Evolutionary conservation across 495 filamentous ascomycete species (phyloP), one percentile per base, ranked within the genome.

Genomic region (Penicillium antarcticum): DNA sequence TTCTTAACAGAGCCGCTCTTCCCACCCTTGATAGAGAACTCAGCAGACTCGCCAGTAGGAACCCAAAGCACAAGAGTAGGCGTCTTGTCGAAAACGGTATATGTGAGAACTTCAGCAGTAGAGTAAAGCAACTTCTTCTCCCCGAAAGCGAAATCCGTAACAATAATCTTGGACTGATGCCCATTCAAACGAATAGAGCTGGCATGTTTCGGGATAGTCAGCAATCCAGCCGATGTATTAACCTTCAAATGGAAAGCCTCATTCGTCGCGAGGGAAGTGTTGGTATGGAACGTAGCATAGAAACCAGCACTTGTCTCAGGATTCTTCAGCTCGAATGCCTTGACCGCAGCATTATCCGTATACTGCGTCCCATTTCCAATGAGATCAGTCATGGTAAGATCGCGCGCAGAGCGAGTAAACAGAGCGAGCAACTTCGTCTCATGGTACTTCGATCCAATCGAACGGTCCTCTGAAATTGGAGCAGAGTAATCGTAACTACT

Each of bases 401-500:
- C 80, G 32, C 63, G 61, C 11, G 80, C 76, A 40, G 74, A 71
- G 10, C 80, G 69, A 1, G 76, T 78, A 41, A 86, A 84, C 56
- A 82, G 53, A 1, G 73, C 75, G 16, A 85, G 56, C 35, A 80
- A 65, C 51, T 86, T 86, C 7, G 79, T 84, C 61, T 85, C 81
- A 45, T 78, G 73, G 53, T 79, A 84, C 53, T 86, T 86, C 38
- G 69, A 68, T 2, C 76, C 69, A 23, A 86, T 80, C 9, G 65
- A 63, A n/a, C 82, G 74, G 48, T 77, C 76, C 46, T 85, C 82
- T 3, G 75, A 74, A 34, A 84, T 81, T 3, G 82, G 81, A 2
- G 80, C 72, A 3, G 78, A 80, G 58, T 86, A 83, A 55, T 84
- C 81, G 46, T 84, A 83, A 29, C 77, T 80, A n/a, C 69, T 77